Conservation (phyloP, 352 stramenopile species). For the Globisporangium orthogonon region DNA sequence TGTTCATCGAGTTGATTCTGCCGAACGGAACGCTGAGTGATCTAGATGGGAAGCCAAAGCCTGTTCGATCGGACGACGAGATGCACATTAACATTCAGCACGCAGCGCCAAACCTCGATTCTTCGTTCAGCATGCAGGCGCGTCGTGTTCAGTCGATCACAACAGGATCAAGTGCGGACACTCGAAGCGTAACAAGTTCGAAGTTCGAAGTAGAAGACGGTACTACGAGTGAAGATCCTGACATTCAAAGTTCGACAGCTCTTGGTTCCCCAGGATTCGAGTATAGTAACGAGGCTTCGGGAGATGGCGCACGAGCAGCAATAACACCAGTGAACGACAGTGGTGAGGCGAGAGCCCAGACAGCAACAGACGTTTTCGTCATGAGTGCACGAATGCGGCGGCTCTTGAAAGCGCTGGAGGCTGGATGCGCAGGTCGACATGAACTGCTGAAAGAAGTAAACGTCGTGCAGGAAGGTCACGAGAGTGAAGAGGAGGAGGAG, state of each 20-base stretch:
- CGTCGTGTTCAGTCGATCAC: slow-evolving; percentile 10
- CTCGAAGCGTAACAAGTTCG: neutral
- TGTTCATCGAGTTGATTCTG: slow-evolving; percentile 44
- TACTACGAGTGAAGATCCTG: neutral
- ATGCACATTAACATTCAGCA: neutral
- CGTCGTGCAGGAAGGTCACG: slow-evolving; percentile 4
- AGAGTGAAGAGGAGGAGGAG: slow-evolving; percentile 2
- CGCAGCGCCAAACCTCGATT: neutral
- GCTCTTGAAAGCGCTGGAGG: slow-evolving; percentile 4
- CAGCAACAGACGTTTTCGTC: neutral
- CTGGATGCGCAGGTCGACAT: slow-evolving; percentile 1
- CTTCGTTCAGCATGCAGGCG: slow-evolving; percentile 3
- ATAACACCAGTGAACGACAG: neutral
- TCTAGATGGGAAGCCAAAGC: slow-evolving; percentile 10
- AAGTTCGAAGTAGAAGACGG: neutral
- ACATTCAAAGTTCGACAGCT: neutral
- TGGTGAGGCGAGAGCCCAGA: neutral
- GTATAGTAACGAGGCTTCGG: neutral
- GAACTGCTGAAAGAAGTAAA: slow-evolving; percentile 9
- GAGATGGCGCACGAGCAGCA: neutral
- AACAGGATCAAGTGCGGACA: neutral
- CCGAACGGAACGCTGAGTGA: slow-evolving; percentile 30
- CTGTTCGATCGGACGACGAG: neutral
- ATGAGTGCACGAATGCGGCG: neutral
- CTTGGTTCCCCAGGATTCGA: neutral